Evolutionary conservation across 192 early-diverging fungal species (phyloP), one percentile per base, ranked within the genome.

Genomic region (Coemansia sp.): DNA sequence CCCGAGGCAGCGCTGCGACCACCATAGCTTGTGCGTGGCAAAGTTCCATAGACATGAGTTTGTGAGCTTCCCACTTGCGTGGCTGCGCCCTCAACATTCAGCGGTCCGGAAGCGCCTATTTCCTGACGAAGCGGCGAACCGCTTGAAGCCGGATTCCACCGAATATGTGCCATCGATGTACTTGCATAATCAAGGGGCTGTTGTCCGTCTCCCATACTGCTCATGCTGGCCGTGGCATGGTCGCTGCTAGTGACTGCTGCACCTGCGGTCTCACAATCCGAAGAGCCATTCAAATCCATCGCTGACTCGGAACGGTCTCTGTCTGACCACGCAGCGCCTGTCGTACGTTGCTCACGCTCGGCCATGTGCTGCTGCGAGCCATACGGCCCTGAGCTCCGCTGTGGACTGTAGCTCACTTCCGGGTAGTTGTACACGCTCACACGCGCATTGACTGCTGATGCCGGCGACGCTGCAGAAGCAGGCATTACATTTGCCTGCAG

Each of bases 111-210:
- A 7, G 52, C 15, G 17, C 58, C 53, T 11, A 80, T 62, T 58
- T 80, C 72, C 7, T 56, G 57, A 11, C 77, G 68, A 32, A 80
- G 67, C 12, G 77, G 77, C 17, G 77, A 80, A 23, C 65, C 63
- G 15, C 54, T 52, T 0, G 69, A 66, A 9, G 72, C 49, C n/a
- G 72, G 67, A 27, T 63, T 80, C 77, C 77, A 80, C 5, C 71
- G 77, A 50, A 68, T 62, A 23, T 80, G 77, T 11, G 67, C 29
- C 62, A 68, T 73, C 10, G 77, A 59, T 19, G 58, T 22, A 45
- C 50, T 63, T 0, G 68, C 58, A 38, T 80, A 70, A 2, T 71
- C 77, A 10, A 56, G 67, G 32, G 47, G 41, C 23, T 74, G 66
- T 17, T 23, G 21, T 19, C 39, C 52, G 23, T 49, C 59, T 14